A percentile compares a stretch with the other conserved stretches of the same genome.
These are phyloP conservation scores for Sclerotinia minor DNA, from an alignment of 2,329 filamentous ascomycete species.

Conservation along the genomic window DNA sequence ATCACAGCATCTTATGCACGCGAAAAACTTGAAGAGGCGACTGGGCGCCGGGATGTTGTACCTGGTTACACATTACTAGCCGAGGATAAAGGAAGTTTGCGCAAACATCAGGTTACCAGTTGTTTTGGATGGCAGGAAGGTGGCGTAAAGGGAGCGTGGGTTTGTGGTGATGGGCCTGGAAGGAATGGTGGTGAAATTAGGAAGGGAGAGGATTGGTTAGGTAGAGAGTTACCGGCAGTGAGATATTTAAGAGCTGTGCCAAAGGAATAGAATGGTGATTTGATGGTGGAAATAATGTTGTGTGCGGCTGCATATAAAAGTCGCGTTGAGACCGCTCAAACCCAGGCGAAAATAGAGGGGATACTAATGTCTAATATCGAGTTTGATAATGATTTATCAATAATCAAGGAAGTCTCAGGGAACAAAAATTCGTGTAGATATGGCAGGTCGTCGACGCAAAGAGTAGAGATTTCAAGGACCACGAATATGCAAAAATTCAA, in stretches of 20 bases:
- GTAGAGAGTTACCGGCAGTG: slow-evolving; percentile 2
- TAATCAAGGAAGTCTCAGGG: background rate
- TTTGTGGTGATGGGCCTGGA: slow-evolving; percentile 10
- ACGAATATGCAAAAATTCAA: background rate
- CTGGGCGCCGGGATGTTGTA: slow-evolving; percentile 3
- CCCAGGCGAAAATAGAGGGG: background rate
- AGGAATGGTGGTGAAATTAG: background rate
- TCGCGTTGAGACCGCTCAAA: background rate
- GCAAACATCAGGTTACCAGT: slow-evolving; percentile 22
- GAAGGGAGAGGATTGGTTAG: slow-evolving; percentile 12
- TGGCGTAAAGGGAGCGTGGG: slow-evolving; percentile 11
- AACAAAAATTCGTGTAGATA: background rate
- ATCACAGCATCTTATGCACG: background rate
- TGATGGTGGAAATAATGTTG: background rate
- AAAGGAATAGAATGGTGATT: background rate
- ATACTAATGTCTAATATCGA: background rate
- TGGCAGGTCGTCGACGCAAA: background rate
- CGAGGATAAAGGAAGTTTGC: background rate
- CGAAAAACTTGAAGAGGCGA: background rate
- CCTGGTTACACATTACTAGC: slow-evolving; percentile 8
- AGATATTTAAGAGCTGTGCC: slow-evolving; percentile 12
- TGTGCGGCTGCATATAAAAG: background rate
- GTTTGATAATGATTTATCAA: background rate
- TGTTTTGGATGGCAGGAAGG: slow-evolving; percentile 22
- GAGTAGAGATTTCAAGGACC: background rate